Evolutionary conservation across 768 basidiomycete genomes (phyloP), one percentile per base, ranked within the genome.

Genomic region (Amanita fuliginea): DNA sequence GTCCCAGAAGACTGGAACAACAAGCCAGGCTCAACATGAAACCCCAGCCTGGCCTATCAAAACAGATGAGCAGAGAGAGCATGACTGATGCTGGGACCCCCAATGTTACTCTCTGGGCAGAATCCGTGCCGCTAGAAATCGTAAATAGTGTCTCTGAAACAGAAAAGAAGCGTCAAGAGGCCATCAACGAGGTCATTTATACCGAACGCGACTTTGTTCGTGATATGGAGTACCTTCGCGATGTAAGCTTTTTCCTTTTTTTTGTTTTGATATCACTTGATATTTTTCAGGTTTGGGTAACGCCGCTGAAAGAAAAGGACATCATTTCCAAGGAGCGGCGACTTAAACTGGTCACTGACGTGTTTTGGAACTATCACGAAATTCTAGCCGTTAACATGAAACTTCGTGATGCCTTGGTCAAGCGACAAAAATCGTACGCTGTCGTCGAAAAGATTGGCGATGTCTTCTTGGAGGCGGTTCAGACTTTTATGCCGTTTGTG

Each of bases 201-300:
- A 99, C 96, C 6, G 96, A 98, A 62, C 78, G 94, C 22, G 96
- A 98, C 68, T 98, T 99, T 64, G 94, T 99, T 40, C 78, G 91
- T 50, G 96, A 97, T 66, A 80, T 98, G 80, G 96, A 99, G 66
- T 98, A 98, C 61, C 76, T 99, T 42, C 84, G 94, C 54, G 95
- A 98, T 62, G 88, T 95, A 59, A 58, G 88, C 59, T 22, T 42
- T 28, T 42, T 43, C 50, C 21, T 5, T 18, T 8, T 9, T 9
- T 1, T 8, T 18, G 0, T 9, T 14, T n/a, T 40, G 47, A 21
- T 13, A 46, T 13, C 43, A 32, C 16, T 33, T 28, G 41, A 30
- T 33, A 14, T 10, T 28, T 34, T 51, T 19, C 42, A 95, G 92
- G 73, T 75, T 47, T 99, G 96, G 96, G 78, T 96, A 47, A 86